Evolutionary conservation across 257 asterid species (phyloP).

Genomic region (Capsicum baccatum): DNA sequence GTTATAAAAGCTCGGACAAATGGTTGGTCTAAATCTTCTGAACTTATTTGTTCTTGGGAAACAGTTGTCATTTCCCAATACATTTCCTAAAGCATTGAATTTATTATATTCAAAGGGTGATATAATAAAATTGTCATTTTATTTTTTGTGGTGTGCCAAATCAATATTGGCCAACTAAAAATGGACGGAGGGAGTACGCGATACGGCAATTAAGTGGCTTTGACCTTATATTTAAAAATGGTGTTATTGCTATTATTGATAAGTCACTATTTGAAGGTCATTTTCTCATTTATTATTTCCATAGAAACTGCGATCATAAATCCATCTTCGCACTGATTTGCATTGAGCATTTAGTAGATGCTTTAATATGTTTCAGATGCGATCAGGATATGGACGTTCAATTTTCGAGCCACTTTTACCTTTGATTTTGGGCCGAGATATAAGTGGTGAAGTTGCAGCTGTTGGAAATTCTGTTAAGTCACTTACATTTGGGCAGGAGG

Average conservation of each 20-base stretch:
- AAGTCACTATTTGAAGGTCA: no score
- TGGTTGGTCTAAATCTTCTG: not conserved
- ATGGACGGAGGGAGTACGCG: no score
- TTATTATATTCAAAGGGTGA: no score
- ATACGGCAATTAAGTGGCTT: no score
- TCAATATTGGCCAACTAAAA: no score
- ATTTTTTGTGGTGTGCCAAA: no score
- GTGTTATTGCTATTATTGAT: no score
- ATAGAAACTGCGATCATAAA: not conserved
- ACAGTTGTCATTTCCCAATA: no score
- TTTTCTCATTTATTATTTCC: not conserved
- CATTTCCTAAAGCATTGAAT: no score
- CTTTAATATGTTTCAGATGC: conserved; percentile 62
- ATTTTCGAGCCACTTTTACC: conserved; percentile 84
- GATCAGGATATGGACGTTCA: conserved; percentile 97
- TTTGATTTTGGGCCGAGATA: conserved; percentile 89
- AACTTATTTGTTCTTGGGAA: conserved; percentile 2
- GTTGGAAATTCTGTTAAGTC: conserved; percentile 75
- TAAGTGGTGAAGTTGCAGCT: conserved; percentile 95
- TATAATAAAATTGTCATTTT: no score
- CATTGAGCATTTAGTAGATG: conserved; percentile 9
- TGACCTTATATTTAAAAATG: no score
- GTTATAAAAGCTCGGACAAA: not conserved
- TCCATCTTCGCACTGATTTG: not conserved
- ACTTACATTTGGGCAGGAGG: conserved; percentile 82